Evolutionary conservation across 495 filamentous ascomycete species (phyloP), one percentile per base, ranked within the genome.

Genomic region (Hyaloscypha variabilis): DNA sequence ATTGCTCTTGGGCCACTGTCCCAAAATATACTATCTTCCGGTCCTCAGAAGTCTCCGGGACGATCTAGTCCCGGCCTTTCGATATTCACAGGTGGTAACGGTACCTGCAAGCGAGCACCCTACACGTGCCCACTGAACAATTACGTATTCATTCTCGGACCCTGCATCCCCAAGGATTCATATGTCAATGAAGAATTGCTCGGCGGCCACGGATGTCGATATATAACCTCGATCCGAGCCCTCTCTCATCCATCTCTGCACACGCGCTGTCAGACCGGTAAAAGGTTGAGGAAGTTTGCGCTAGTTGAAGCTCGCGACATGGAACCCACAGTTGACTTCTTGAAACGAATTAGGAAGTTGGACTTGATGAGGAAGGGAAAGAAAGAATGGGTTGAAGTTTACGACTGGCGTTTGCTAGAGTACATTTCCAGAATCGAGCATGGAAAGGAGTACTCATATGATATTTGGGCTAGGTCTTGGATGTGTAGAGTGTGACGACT

Each of bases 391-490:
- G 72, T 83, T 0, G 66, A 71, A 2, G 73, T 82, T 0, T 85
- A 78, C 55, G 82, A 85, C 65, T 85, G 83, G 83, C 69, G 78
- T 17, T 72, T 82, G 1, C 60, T 85, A 10, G 78, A 83, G 69
- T 71, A 67, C 1, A 67, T 84, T 26, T 73, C 70, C 2, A 73
- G 75, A 55, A 70, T 76, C 21, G 81, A 85, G 57, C 60, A 63
- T 42, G 66, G 26, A 46, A 64, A 64, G 68, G 59, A 54, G 34
- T 34, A 58, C 24, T 30, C 13, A 10, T 65, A 63, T 24, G 51
- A 69, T 65, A 60, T 65, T 5, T 72, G 70, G 70, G 56, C 56
- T 21, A 24, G 63, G 21, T 60, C 8, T 49, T 68, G 62, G 62
- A 64, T 71, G 17, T 58, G 55, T 3, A 59, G 51, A 46, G 59